Conservation (phyloP, 371 early-diverging fungal genomes). For the Smittium culicis region DNA sequence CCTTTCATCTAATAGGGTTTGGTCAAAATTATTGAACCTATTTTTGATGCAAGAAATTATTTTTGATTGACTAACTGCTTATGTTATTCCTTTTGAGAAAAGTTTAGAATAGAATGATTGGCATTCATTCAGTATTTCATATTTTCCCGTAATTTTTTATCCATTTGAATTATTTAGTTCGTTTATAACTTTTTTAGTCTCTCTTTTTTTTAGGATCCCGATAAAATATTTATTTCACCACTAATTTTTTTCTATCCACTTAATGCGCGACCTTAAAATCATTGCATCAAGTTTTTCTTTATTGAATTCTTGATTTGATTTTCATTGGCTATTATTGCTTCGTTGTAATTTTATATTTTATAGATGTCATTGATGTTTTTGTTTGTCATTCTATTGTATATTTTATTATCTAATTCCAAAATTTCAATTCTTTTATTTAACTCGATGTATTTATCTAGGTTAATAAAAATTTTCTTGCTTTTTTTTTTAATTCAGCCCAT, state of each 20-base stretch:
- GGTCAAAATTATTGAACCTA: too few species aligned
- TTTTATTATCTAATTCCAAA: neutral
- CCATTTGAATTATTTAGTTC: neutral
- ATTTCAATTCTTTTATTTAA: neutral
- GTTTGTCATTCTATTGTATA: neutral
- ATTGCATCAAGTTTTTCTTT: neutral
- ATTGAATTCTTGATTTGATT: neutral
- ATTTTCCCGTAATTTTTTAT: neutral
- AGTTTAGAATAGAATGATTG: neutral
- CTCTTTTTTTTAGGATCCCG: neutral
- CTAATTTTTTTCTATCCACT: neutral
- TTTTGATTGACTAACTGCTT: neutral
- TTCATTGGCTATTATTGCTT: neutral
- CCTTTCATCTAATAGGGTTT: too few species aligned
- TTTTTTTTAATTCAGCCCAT: neutral
- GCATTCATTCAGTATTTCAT: neutral
- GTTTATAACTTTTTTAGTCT: conserved; percentile 1
- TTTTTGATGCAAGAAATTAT: too few species aligned
- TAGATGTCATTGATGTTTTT: neutral
- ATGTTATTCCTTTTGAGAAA: neutral
- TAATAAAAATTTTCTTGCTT: neutral
- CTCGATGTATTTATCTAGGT: neutral
- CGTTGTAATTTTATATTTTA: neutral
- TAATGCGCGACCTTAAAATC: neutral
- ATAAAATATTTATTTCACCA: conserved; percentile 6